phyloP scores from a whole-genome alignment of 495 filamentous ascomycete species.

The Hypoxylon fuscum region DNA sequence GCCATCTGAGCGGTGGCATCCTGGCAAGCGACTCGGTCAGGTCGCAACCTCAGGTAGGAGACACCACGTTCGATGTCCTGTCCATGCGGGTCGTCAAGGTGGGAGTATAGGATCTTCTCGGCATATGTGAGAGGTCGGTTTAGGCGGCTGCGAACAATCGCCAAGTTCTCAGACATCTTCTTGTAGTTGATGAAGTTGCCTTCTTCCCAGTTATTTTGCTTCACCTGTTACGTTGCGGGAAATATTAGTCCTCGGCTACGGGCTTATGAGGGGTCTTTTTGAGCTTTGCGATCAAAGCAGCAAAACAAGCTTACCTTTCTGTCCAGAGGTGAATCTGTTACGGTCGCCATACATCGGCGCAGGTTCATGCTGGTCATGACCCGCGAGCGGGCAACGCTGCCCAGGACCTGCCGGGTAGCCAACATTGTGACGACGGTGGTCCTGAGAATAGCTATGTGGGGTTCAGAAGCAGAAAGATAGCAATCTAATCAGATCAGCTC shows the following conservation, averaged over 20 bases:
- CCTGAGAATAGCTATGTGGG: conserved; percentile 39
- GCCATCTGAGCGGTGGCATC: conserved; percentile 99
- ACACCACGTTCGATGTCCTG: conserved; percentile 95
- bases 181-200: conserved; percentile 72
- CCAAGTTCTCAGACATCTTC: conserved; percentile 98
- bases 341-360: conserved; percentile 63
- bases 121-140: conserved; percentile 94
- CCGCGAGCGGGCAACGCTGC: conserved; percentile 59
- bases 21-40: conserved; percentile 98
- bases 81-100: conserved; percentile 95
- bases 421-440: conserved; percentile 58
- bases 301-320: conserved; percentile 53
- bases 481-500: conserved; percentile 25
- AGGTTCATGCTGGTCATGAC: conserved; percentile 57
- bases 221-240: conserved; percentile 51
- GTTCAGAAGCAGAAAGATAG: conserved; percentile 30
- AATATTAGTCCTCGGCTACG: conserved; percentile 40
- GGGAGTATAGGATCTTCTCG: conserved; percentile 99
- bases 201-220: conserved; percentile 66
- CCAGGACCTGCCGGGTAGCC: conserved; percentile 63
- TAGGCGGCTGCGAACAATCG: conserved; percentile 84
- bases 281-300: conserved; percentile 3
- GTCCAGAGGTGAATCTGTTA: conserved; percentile 62
- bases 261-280: conserved; percentile 10
- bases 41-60: conserved; percentile 94